A percentile compares a stretch with the other conserved stretches of the same genome.
These are phyloP conservation scores for Paraphoma chrysanthemicola DNA, from an alignment of 2,329 filamentous ascomycete genomes.

Conservation along the genomic window DNA sequence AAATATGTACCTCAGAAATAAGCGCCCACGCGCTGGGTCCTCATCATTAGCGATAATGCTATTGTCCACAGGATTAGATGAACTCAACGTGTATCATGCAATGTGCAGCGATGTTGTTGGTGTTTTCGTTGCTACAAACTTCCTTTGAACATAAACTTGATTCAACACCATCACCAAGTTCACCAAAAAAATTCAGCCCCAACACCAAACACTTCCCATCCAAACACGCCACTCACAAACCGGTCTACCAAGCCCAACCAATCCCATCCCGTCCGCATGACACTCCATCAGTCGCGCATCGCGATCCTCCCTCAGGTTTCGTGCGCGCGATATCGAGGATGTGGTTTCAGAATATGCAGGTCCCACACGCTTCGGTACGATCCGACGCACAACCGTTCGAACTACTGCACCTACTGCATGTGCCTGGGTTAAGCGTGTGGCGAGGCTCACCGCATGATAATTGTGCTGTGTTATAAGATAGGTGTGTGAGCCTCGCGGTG, in stretches of 20 bases:
- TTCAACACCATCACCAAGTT: too few species aligned
- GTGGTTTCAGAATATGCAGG: slow-evolving; percentile 9
- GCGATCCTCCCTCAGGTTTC: not conserved
- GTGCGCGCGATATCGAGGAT: not conserved
- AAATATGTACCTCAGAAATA: not conserved
- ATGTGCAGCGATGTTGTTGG: too few species aligned
- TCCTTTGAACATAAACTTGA: too few species aligned
- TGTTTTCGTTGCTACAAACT: too few species aligned
- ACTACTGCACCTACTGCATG: not conserved
- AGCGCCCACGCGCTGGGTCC: not conserved
- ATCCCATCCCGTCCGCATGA: not conserved
- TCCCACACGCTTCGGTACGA: not conserved
- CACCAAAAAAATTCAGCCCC: too few species aligned
- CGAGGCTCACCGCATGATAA: not conserved
- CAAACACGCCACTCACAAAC: not conserved
- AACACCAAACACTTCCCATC: not conserved
- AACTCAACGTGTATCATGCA: not conserved
- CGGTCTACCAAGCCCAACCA: not conserved
- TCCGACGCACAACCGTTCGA: not conserved
- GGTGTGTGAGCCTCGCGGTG: too few species aligned
- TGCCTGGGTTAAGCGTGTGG: not conserved
- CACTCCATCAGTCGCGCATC: not conserved
- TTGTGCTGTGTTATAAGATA: too few species aligned
- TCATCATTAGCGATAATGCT: not conserved
- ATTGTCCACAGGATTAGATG: not conserved